Conservation (phyloP, 805 yeast species). For the Candida hispaniensis region DNA sequence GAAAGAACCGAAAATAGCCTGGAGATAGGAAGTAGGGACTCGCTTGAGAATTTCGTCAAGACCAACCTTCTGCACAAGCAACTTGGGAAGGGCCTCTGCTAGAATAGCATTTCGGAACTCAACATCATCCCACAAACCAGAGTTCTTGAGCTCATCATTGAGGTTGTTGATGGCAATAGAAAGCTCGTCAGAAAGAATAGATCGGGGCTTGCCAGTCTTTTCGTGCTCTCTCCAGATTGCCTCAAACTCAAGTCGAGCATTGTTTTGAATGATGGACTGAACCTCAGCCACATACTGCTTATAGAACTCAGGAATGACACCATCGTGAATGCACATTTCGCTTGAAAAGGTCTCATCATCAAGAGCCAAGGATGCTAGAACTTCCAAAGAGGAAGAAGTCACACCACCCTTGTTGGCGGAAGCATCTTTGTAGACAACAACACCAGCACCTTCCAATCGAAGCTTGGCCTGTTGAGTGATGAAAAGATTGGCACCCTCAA, state of each 20-base stretch:
- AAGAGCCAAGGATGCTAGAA: constrained; percentile 83
- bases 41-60: constrained; percentile 56
- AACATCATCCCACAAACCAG: constrained; percentile 75
- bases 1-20: constrained; percentile 79
- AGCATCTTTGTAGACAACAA: constrained; percentile 84
- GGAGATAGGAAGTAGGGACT: constrained; percentile 80
- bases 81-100: constrained; percentile 63
- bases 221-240: constrained; percentile 72
- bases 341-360: constrained; percentile 72
- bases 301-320: constrained; percentile 60
- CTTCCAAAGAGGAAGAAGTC: constrained; percentile 92
- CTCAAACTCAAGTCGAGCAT: constrained; percentile 78
- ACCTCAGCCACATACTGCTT: constrained; percentile 74
- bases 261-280: constrained; percentile 59
- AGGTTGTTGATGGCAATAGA: constrained; percentile 75
- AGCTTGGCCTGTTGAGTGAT: constrained; percentile 91
- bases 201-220: constrained; percentile 48
- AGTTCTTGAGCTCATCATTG: constrained; percentile 72
- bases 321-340: constrained; percentile 56
- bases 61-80: constrained; percentile 50
- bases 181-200: constrained; percentile 65
- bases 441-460: constrained; percentile 76
- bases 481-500: constrained; percentile 95
- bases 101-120: constrained; percentile 69
- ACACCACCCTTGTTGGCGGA: constrained; percentile 98